phyloP scores from a whole-genome alignment of 306 rosid species.

The Vigna radiata region DNA sequence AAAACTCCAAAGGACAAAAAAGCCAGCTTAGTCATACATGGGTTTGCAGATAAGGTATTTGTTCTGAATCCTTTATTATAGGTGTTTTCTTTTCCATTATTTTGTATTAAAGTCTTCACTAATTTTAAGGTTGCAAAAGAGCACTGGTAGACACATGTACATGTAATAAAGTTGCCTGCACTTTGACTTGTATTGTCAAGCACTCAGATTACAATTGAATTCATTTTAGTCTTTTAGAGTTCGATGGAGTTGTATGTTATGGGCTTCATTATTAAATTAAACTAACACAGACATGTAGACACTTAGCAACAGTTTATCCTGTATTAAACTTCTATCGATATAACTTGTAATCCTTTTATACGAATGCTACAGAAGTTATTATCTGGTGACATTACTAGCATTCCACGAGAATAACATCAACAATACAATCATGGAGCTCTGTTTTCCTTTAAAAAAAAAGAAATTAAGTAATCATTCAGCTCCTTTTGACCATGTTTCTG shows the following conservation, averaged over 20 bases:
- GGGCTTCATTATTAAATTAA: neutral
- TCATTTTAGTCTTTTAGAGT: neutral
- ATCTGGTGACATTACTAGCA: neutral
- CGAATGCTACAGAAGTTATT: neutral
- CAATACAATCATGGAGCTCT: neutral
- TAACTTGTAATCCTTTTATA: conserved; percentile 14
- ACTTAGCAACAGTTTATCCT: conserved; percentile 13
- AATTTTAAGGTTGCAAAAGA: conserved; percentile 9
- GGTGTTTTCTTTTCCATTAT: conserved; percentile 9
- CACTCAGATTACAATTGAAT: neutral
- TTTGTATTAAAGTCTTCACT: neutral
- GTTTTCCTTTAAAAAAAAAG: neutral
- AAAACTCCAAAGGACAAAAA: conserved; percentile 98
- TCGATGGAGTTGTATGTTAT: neutral
- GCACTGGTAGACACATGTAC: neutral
- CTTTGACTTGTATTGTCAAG: neutral
- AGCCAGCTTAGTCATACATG: conserved; percentile 90
- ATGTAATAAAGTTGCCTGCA: neutral
- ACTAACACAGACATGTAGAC: neutral
- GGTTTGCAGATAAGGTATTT: conserved; percentile 87
- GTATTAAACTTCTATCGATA: neutral
- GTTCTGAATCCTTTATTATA: conserved; percentile 31
- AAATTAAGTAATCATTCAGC: neutral
- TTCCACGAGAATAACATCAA: conserved; percentile 10
- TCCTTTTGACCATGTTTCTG: conserved; percentile 14